Evolutionary conservation across 179 eudicot genomes (phyloP).

Genomic region (Actinidia chinensis): DNA sequence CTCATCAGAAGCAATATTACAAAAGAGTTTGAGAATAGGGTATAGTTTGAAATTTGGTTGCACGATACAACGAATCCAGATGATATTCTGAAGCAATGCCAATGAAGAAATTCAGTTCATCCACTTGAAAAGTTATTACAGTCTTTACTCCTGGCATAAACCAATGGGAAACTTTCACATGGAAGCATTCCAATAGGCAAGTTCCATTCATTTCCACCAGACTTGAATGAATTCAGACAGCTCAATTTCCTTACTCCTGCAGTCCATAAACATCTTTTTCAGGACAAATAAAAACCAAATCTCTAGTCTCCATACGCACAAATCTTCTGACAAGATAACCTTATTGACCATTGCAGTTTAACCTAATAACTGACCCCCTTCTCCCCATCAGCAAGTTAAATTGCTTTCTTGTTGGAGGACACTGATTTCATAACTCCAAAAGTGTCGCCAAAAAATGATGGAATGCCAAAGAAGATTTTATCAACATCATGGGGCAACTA

Average conservation of each 20-base stretch:
- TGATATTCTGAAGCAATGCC: slow-evolving; percentile 8
- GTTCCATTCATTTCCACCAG: slow-evolving; percentile 15
- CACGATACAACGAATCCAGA: slow-evolving; percentile 5
- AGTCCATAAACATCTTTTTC: background rate
- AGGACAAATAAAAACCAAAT: background rate
- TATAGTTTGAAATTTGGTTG: background rate
- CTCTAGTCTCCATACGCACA: slow-evolving; percentile 4
- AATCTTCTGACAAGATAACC: slow-evolving; percentile 4
- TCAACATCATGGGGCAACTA: slow-evolving; percentile 2
- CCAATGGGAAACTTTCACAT: slow-evolving; percentile 3
- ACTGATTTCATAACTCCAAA: background rate
- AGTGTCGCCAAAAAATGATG: slow-evolving; percentile 9
- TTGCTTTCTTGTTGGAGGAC: background rate
- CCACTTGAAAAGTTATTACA: slow-evolving; percentile 5
- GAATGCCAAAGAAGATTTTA: background rate
- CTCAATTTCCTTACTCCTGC: slow-evolving; percentile 14
- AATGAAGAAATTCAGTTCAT: background rate
- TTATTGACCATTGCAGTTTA: background rate
- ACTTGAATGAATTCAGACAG: slow-evolving; percentile 6
- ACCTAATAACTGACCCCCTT: background rate
- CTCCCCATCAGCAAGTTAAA: background rate
- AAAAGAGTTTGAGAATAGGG: background rate
- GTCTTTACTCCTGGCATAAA: background rate
- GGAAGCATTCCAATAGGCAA: background rate
- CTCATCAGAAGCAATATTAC: slow-evolving; percentile 7